These are phyloP conservation scores for Eimeria zaria DNA, from an alignment of 169 alveolate genomes.

Conservation along the genomic window DNA sequence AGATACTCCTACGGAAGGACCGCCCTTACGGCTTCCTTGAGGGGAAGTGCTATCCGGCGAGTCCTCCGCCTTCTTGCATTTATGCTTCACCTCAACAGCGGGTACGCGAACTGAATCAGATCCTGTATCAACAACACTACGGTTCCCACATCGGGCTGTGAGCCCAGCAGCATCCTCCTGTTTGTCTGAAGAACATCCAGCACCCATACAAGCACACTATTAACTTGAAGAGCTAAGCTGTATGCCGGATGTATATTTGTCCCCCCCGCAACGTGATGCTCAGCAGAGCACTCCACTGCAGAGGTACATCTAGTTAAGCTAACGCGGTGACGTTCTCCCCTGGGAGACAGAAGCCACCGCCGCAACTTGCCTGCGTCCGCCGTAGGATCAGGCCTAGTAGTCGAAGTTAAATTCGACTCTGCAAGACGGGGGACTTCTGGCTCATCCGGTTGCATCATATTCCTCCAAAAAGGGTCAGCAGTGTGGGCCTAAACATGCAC, in stretches of 20 bases:
- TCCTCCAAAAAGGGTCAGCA: not conserved
- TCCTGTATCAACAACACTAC: not conserved
- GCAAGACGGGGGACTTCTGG: not conserved
- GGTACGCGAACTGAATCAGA: not conserved
- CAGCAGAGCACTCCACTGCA: not conserved
- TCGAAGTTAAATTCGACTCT: not conserved
- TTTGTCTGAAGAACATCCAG: not conserved
- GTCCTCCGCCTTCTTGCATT: not conserved
- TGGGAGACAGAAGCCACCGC: not conserved
- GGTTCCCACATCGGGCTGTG: not conserved
- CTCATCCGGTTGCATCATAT: constrained; percentile 69
- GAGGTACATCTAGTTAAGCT: not conserved
- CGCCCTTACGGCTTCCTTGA: not conserved
- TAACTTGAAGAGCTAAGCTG: not conserved
- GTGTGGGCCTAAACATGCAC: not conserved
- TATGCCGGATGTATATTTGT: not conserved
- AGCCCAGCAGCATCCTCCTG: not conserved
- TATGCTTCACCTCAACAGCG: not conserved
- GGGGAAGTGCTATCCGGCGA: constrained; percentile 32
- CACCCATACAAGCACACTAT: not conserved
- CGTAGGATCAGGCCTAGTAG: not conserved
- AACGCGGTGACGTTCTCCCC: not conserved
- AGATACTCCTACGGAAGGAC: not conserved
- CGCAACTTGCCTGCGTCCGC: constrained; percentile 21
- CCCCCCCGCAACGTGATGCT: not conserved